phyloP scores from a whole-genome alignment of 2,329 filamentous ascomycete species.

The Cladosporium sp. region DNA sequence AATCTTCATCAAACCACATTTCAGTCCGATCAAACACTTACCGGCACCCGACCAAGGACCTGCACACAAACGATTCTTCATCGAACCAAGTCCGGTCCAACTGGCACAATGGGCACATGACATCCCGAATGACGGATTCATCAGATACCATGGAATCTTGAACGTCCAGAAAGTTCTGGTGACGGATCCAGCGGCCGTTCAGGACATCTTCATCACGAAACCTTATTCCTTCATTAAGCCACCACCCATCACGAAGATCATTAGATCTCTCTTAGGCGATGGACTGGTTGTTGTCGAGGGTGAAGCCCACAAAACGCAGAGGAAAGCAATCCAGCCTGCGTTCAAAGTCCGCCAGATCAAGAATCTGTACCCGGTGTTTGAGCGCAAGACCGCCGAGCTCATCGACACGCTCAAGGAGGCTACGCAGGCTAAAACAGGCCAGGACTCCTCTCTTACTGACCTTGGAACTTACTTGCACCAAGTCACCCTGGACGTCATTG shows the following conservation, averaged over 20 bases:
- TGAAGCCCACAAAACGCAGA: constrained; percentile 44
- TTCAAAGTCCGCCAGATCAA: constrained; percentile 86
- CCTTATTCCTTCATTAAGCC: constrained; percentile 9
- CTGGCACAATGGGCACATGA: not conserved
- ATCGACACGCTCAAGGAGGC: not conserved
- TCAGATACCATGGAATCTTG: constrained; percentile 14
- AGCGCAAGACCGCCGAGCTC: constrained; percentile 53
- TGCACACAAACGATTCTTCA: not conserved
- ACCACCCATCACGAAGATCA: constrained; percentile 1
- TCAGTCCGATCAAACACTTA: not conserved
- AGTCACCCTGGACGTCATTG: constrained; percentile 56
- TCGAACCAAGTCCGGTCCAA: not conserved
- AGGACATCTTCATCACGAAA: constrained; percentile 7
- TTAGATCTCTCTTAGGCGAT: constrained; percentile 12
- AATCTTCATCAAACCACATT: not conserved
- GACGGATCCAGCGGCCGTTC: constrained; percentile 5
- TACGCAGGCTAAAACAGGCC: constrained; percentile 40
- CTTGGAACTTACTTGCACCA: constrained; percentile 44
- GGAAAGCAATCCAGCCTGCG: constrained; percentile 74
- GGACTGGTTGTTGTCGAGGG: constrained; percentile 14
- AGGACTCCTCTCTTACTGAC: constrained; percentile 32
- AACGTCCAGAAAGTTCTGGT: constrained; percentile 11
- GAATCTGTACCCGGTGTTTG: constrained; percentile 78
- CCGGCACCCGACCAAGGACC: constrained; percentile 3
- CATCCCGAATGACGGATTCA: constrained; percentile 13